Conservation (phyloP, 23 red algal species). For the Agarophyton chilense region DNA sequence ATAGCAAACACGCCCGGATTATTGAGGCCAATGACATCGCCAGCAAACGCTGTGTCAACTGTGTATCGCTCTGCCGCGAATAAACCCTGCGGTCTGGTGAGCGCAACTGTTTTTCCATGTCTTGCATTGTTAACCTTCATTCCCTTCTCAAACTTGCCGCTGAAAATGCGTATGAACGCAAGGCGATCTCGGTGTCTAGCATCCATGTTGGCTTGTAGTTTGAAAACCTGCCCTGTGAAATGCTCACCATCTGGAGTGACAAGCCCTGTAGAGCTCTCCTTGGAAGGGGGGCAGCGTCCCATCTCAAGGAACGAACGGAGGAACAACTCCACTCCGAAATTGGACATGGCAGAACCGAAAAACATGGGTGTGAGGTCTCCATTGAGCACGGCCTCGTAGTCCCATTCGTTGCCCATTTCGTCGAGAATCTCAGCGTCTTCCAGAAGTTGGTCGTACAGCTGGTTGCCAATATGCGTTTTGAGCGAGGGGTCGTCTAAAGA, state of each 20-base stretch:
- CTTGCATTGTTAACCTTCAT: constrained; percentile 80
- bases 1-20: constrained; percentile 86
- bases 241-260: constrained; percentile 46
- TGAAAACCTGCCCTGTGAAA: constrained; percentile 84
- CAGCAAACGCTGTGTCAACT: constrained; percentile 86
- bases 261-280: constrained; percentile 31
- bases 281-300: constrained; percentile 67
- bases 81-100: constrained; percentile 78
- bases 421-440: constrained; percentile 84
- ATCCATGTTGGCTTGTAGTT: constrained; percentile 90
- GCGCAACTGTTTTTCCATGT: constrained; percentile 67
- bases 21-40: constrained; percentile 82
- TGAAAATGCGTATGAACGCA: constrained; percentile 76
- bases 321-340: constrained; percentile 88
- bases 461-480: constrained; percentile 29
- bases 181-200: constrained; percentile 84
- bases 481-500: constrained; percentile 42
- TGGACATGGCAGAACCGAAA: constrained; percentile 84
- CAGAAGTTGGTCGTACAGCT: constrained; percentile 46
- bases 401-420: constrained; percentile 63
- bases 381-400: constrained; percentile 40
- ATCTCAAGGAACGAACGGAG: constrained; percentile 70
- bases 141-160: constrained; percentile 76
- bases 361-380: constrained; percentile 82
- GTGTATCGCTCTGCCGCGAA: constrained; percentile 80